Conservation (phyloP, 1,284 basidiomycete genomes). For the Sanguinoderma infundibulare region DNA sequence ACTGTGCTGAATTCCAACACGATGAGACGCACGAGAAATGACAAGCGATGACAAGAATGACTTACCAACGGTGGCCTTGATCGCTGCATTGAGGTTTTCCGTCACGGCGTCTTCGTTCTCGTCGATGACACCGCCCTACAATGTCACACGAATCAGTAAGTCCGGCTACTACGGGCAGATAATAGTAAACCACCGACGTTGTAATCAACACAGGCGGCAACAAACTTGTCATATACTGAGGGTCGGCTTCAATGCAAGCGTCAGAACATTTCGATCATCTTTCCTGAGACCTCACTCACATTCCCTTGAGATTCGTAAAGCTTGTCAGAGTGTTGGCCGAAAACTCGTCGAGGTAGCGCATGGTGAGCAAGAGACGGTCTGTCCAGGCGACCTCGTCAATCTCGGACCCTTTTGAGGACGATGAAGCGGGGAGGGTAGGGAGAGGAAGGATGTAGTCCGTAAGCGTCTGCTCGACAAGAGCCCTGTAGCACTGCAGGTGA, state of each 20-base stretch:
- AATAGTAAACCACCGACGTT: constrained; percentile 60
- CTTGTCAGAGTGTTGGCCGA: constrained; percentile 61
- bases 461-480: constrained; percentile 66
- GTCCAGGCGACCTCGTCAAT: constrained; percentile 86
- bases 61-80: constrained; percentile 65
- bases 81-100: constrained; percentile 55
- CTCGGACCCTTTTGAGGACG: constrained; percentile 59
- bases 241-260: constrained; percentile 54
- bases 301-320: constrained; percentile 64
- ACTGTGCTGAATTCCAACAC: constrained; percentile 44
- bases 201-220: constrained; percentile 75
- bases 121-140: constrained; percentile 86
- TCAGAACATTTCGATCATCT: neutral
- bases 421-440: constrained; percentile 52
- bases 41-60: constrained; percentile 1
- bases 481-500: constrained; percentile 40
- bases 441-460: constrained; percentile 84
- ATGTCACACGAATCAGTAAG: neutral
- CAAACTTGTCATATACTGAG: constrained; percentile 63
- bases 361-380: constrained; percentile 78
- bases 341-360: constrained; percentile 71
- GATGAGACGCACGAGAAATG: neutral
- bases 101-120: constrained; percentile 71
- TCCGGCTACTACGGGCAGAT: too few relatives aligned
- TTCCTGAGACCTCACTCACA: constrained; percentile 48